Percentiles rank a stretch among this genome's conserved stretches.
phyloP scores from a whole-genome alignment of 345 rosid genomes.

The Eucalyptus globulus region DNA sequence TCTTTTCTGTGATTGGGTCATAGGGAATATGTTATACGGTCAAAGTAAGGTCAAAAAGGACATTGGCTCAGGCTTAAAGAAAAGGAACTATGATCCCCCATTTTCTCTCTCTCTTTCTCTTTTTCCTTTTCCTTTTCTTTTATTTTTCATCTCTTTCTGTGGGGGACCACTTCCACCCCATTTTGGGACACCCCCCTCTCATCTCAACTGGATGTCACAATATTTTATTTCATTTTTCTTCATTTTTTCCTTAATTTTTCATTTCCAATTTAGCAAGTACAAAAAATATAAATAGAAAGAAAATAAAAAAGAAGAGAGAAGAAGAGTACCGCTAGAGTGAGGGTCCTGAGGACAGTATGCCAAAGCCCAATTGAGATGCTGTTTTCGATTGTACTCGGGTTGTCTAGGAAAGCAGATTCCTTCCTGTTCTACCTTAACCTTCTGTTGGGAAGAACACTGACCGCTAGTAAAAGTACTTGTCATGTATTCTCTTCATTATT shows the following conservation, averaged over 20 bases:
- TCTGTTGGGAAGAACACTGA: neutral
- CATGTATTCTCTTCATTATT: neutral
- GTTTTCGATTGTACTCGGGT: neutral
- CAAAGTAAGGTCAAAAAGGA: neutral
- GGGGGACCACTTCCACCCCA: neutral
- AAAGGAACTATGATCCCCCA: neutral
- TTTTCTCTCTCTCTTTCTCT: neutral
- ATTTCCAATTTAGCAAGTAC: neutral
- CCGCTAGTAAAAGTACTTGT: neutral
- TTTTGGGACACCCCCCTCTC: neutral
- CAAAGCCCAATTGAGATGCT: neutral
- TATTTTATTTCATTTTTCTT: neutral
- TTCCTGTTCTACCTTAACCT: neutral
- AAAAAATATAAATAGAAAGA: neutral
- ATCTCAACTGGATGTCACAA: neutral
- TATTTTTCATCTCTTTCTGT: neutral
- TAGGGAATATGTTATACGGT: neutral
- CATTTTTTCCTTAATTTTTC: neutral
- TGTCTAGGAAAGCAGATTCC: neutral
- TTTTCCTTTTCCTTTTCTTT: neutral
- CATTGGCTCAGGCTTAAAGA: neutral
- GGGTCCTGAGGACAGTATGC: neutral
- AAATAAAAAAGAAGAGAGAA: neutral
- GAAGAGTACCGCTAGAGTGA: neutral
- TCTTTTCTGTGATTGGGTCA: neutral